Evolutionary conservation across 2,329 filamentous ascomycete species (phyloP), one percentile per base, ranked within the genome.

Genomic region (Dichotomopilus funicola): DNA sequence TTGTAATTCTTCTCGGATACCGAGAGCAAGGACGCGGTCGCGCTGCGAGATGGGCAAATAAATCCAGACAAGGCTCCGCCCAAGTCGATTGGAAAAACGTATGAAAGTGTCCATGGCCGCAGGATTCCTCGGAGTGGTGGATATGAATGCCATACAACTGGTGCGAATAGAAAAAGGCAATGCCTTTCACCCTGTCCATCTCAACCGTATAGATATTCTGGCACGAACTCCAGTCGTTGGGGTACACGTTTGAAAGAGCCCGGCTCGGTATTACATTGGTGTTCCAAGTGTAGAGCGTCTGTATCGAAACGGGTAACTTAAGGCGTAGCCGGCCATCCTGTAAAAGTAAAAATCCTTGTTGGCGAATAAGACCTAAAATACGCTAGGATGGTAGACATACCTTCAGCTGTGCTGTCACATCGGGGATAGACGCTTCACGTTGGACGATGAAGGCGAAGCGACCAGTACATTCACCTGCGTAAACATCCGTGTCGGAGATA

Each of bases 131-230:
- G 5, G 35, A 38, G 35, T 27, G 41, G 19, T 52, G 50, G 42
- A 38, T 13, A 33, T 57, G 51, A 40, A 57, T 51, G 33, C 55
- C 51, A 44, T 36, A 43, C 51, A 57, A 13, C n/a, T 48, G 47
- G 3, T 2, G 2, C 13, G 13, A 38, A 42, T 54, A 57, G 37
- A 57, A 54, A 31, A 57, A 57, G 31, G 55, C 54, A 49, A 57
- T 43, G 27, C 55, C 51, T 36, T 41, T 38, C 45, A 47, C 19
- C 44, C 19, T 47, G 44, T 47, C 31, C 44, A 47, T 36, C 13
- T 47, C 44, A 12, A 47, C 44, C 4, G 44, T 19, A 13, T 36
- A 13, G 12, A 47, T n/a, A 12, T 11, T 13, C 6, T 47, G 44
- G n/a, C 44, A 47, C 31, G 31, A 35, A 47, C 6, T 13, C 34